Evolutionary conservation across 352 stramenopile genomes (phyloP), one percentile per base, ranked within the genome.

Genomic region (Lagenidium giganteum): DNA sequence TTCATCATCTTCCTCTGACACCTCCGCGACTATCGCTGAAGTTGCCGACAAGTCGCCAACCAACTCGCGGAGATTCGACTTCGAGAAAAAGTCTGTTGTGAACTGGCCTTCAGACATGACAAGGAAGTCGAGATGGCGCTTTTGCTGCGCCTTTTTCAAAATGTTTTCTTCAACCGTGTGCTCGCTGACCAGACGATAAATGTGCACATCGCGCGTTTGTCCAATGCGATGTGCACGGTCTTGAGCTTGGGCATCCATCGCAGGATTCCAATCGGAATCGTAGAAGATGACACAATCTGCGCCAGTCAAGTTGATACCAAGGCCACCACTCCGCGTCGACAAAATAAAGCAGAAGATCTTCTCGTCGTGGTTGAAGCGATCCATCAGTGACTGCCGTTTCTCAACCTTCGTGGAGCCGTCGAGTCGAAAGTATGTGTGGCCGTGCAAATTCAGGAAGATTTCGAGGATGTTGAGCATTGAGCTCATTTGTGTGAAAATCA

Each of bases 81-180:
- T 82, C 2, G 72, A 88, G 51, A 95, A 87, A 42, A 95, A 91
- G 28, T 95, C 84, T 12, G 68, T 86, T 14, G 70, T 82, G 50
- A 83, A 83, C 36, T 93, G 70, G 6, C 73, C 65, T 36, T 85
- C 64, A 24, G 62, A 68, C 70, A 96, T 87, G 13, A 92, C 93
- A 4, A 99, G 59, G 26, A 96, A 95, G 62, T 98, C 95, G 23
- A 99, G 71, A 46, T 99, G 95, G 1, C 91, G 79, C 69, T 99
- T 99, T 58, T 99, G 96, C 46, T 93, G 81, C 0, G 89, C 96
- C 61, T 99, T 99, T n/a, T 86, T 80, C n/a, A 99, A 57, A 51
- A 99, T 99, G 65, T 99, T 99, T 63, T 99, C 96, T 66, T 99
- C 97, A 26, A 99, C 96, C 1, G 96, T 98, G 57, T 97, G 83